Percentiles rank a stretch among this genome's conserved stretches.
Conservation (phyloP, 768 basidiomycete species). For the Tricholoma bakamatsutake region DNA sequence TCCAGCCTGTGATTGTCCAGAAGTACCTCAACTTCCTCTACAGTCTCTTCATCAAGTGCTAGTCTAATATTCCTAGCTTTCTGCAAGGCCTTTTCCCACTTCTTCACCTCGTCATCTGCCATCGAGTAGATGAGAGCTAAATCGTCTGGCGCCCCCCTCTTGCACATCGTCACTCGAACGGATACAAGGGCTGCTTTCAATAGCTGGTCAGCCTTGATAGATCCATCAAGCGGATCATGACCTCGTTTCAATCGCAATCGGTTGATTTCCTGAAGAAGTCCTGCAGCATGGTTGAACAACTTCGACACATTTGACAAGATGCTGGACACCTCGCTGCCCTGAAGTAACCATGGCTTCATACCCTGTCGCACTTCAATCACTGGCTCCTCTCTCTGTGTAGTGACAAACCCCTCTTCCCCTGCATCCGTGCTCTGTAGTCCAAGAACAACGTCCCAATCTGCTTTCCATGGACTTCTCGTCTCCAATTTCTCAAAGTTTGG, state of each 20-base stretch:
- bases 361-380: constrained; percentile 18
- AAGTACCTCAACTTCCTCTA: constrained; percentile 24
- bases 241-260: constrained; percentile 50
- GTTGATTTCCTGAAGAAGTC: constrained; percentile 52
- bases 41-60: constrained; percentile 19
- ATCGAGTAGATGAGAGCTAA: constrained; percentile 68
- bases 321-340: constrained; percentile 41
- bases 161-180: constrained; percentile 56
- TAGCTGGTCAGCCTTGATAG: constrained; percentile 36
- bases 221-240: constrained; percentile 31
- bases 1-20: background rate
- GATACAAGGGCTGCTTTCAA: constrained; percentile 60
- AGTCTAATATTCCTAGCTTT: constrained; percentile 4
- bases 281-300: constrained; percentile 34
- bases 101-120: constrained; percentile 43
- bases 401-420: constrained; percentile 32
- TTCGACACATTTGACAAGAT: constrained; percentile 38
- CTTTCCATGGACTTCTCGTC: constrained; percentile 64
- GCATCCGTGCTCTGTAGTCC: constrained; percentile 30
- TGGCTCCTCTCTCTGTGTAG: constrained; percentile 51
- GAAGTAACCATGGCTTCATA: constrained; percentile 60
- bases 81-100: constrained; percentile 36
- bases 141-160: constrained; percentile 69
- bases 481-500: constrained; percentile 62
- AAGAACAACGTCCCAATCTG: constrained; percentile 74